Evolutionary conservation across 768 basidiomycete species (phyloP).

Genomic region (Podaxis mareebaensis): DNA sequence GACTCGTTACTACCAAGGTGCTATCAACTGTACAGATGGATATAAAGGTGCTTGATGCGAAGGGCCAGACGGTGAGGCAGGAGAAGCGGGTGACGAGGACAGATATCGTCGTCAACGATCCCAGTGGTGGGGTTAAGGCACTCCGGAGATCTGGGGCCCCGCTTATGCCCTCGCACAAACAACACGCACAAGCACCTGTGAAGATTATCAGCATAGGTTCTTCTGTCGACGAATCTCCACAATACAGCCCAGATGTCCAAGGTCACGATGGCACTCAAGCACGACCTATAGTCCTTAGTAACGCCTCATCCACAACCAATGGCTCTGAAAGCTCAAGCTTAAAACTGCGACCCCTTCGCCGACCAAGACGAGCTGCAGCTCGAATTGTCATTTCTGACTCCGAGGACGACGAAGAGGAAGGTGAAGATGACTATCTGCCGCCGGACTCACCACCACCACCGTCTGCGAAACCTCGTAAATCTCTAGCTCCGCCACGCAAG

Average conservation of each 20-base stretch:
- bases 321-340: constrained; percentile 26
- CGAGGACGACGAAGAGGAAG: constrained; percentile 32
- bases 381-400: constrained; percentile 47
- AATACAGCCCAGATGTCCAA: background rate
- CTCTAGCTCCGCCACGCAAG: background rate
- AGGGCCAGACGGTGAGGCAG: constrained; percentile 56
- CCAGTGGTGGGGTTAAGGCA: background rate
- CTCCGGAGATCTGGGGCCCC: background rate
- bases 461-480: constrained; percentile 11
- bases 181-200: background rate
- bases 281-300: constrained; percentile 1
- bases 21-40: constrained; percentile 57
- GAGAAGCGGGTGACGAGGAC: constrained; percentile 60
- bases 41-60: constrained; percentile 64
- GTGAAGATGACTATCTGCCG: constrained; percentile 3
- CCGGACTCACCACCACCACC: constrained; percentile 21
- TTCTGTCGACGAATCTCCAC: background rate
- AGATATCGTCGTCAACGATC: constrained; percentile 38
- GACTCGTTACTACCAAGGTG: constrained; percentile 24
- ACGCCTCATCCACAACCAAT: constrained; percentile 5
- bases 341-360: constrained; percentile 29
- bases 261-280: background rate
- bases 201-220: constrained; percentile 5
- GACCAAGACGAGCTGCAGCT: constrained; percentile 23
- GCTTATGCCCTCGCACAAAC: background rate